A percentile compares a stretch with the other conserved stretches of the same genome.
These are phyloP conservation scores for Linum trigynum DNA, from an alignment of 345 rosid genomes.

Conservation along the genomic window DNA sequence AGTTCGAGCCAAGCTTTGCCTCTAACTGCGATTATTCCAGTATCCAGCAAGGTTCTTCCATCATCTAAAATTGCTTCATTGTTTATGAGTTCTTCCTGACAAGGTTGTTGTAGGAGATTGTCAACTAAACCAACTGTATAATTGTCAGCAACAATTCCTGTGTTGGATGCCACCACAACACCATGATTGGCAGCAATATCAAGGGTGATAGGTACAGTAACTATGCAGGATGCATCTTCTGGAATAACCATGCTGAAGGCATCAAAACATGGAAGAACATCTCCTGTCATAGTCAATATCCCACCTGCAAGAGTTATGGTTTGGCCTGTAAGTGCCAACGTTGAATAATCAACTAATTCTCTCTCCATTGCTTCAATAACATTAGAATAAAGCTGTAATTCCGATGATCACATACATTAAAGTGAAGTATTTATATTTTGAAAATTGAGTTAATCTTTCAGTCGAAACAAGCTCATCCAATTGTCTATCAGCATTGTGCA, in stretches of 20 bases:
- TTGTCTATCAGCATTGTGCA: too few species aligned
- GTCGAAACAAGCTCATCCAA: too few species aligned
- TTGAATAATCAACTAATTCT: too few species aligned
- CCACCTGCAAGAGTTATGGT: constrained; percentile 47
- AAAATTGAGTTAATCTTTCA: too few species aligned
- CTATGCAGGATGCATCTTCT: constrained; percentile 65
- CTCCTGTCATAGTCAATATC: constrained; percentile 90
- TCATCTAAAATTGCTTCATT: constrained; percentile 73
- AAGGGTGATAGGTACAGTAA: constrained; percentile 91
- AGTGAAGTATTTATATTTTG: too few species aligned
- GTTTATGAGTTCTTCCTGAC: constrained; percentile 51
- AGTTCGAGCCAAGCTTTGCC: constrained; percentile 90
- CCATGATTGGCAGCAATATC: constrained; percentile 96
- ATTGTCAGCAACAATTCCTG: constrained; percentile 29
- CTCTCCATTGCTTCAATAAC: too few species aligned
- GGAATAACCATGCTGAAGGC: constrained; percentile 67
- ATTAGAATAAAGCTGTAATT: too few species aligned
- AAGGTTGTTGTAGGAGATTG: constrained; percentile 88
- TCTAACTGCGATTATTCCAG: constrained; percentile 83
- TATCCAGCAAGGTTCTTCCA: constrained; percentile 87
- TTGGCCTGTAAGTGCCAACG: too few species aligned
- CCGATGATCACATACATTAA: too few species aligned
- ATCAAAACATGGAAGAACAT: constrained; percentile 98
- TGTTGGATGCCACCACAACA: constrained; percentile 69
- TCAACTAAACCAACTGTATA: constrained; percentile 52